Evolutionary conservation across 2,329 filamentous ascomycete genomes (phyloP), one percentile per base, ranked within the genome.

Genomic region (Mycocentrospora acerina): DNA sequence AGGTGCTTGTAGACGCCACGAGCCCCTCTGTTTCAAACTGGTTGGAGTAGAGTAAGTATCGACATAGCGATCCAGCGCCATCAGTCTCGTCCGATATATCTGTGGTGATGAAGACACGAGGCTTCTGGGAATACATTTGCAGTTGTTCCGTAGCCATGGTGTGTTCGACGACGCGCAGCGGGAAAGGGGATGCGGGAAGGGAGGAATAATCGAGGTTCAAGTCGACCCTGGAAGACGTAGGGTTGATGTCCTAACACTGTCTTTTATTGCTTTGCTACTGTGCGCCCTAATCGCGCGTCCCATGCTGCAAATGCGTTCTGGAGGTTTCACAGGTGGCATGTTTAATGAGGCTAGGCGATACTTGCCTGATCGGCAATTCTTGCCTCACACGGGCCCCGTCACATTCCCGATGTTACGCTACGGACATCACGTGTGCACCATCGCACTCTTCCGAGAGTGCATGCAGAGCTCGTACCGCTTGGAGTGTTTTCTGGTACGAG

Each of bases 1-100:
- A 66, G 2, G 60, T 64, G 24, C 64, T 68, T 15, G 67, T 69
- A 25, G 57, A 64, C 22, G 67, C 66, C n/a, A 69, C 63, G 12
- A 70, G 29, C 3, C 67, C 67, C 26, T 64, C 58, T 1, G 60
- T 70, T 24, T 69, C 57, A 32, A 69, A 68, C 27, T 68, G 62
- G 26, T 70, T 66, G 4, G 60, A 43, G 29, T 69, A 67, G 3
- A 68, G 38, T 6, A 70, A 53, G 34, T 64, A 67, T n/a, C 67
- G 54, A 18, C 61, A 61, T 26, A 70, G 46, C 5, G 64, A 67
- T 37, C 68, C 60, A 3, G 64, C 60, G 48, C 68, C 67, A 40
- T 69, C 66, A 4, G 67, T 66, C 29, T 70, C 67, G 27, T 68
- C 69, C 6, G 59, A 64, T 16, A 69, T 68, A 35, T 69, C 67